These are phyloP conservation scores for Kwoniella sp. DNA, from an alignment of 768 basidiomycete genomes.

Conservation along the genomic window DNA sequence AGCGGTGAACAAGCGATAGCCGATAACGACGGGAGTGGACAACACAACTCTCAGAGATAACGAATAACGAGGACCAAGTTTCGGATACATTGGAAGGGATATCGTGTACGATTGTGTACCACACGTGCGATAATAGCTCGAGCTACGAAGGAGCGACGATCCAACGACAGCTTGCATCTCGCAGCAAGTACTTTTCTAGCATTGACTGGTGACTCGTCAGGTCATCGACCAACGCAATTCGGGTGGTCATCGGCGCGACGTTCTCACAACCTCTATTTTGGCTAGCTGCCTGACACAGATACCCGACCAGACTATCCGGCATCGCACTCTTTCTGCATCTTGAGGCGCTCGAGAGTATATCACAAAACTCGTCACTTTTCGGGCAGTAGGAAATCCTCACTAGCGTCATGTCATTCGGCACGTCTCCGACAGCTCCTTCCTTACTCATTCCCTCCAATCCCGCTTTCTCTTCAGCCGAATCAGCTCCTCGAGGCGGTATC, in stretches of 20 bases:
- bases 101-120: background rate
- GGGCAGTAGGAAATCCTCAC: background rate
- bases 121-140: too few relatives aligned
- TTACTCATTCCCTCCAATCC: constrained; percentile 43
- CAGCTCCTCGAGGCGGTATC: constrained; percentile 39
- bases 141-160: too few relatives aligned
- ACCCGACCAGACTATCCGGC: too few relatives aligned
- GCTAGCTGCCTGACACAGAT: too few relatives aligned
- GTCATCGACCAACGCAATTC: too few relatives aligned
- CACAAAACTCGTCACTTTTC: background rate
- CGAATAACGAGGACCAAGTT: background rate
- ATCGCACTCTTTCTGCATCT: too few relatives aligned
- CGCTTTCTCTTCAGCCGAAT: constrained; percentile 27
- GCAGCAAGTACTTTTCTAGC: too few relatives aligned
- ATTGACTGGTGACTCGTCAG: too few relatives aligned
- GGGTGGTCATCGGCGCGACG: too few relatives aligned
- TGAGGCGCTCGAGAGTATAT: background rate
- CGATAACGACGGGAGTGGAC: background rate
- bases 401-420: constrained; percentile 15
- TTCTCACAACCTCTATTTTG: too few relatives aligned
- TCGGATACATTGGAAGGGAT: background rate
- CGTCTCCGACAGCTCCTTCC: constrained; percentile 29
- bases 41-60: background rate
- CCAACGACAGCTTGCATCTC: too few relatives aligned
- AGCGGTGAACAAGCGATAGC: background rate